phyloP scores from a whole-genome alignment of 345 rosid genomes.

The Jatropha curcas region DNA sequence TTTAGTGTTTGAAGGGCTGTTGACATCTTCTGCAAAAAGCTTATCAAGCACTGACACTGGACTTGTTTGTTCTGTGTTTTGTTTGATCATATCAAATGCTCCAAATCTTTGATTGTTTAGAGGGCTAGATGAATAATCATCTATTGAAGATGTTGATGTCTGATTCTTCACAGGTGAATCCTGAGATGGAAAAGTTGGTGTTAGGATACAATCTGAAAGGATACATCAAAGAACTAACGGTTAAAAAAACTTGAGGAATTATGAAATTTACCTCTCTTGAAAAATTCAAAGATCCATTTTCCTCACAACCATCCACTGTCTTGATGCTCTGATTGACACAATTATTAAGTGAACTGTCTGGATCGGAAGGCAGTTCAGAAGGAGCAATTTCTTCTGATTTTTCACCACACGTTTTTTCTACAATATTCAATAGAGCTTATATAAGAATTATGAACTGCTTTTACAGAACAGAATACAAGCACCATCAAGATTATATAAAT shows the following conservation, averaged over 20 bases:
- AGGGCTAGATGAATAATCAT: conserved; percentile 31
- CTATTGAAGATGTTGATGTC: conserved; percentile 21
- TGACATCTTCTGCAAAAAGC: conserved; percentile 37
- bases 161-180: conserved; percentile 33
- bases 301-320: conserved; percentile 20
- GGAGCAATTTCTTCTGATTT: conserved; percentile 14
- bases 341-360: conserved; percentile 17
- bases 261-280: conserved; percentile 36
- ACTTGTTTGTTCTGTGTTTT: conserved; percentile 55
- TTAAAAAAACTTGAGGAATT: background rate
- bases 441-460: conserved; percentile 16
- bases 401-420: conserved; percentile 8
- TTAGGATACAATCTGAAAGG: background rate
- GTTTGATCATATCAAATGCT: conserved; percentile 24
- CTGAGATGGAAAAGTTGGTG: conserved; percentile 31
- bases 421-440: conserved; percentile 20
- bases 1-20: conserved; percentile 27
- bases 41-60: conserved; percentile 62
- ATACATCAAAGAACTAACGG: background rate
- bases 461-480: conserved; percentile 6
- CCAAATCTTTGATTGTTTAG: conserved; percentile 24
- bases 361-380: conserved; percentile 16
- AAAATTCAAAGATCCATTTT: conserved; percentile 27
- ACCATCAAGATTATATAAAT: background rate
- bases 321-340: conserved; percentile 20